phyloP scores from a whole-genome alignment of 495 filamentous ascomycete genomes.

The Pseudotulostoma volvatum region DNA sequence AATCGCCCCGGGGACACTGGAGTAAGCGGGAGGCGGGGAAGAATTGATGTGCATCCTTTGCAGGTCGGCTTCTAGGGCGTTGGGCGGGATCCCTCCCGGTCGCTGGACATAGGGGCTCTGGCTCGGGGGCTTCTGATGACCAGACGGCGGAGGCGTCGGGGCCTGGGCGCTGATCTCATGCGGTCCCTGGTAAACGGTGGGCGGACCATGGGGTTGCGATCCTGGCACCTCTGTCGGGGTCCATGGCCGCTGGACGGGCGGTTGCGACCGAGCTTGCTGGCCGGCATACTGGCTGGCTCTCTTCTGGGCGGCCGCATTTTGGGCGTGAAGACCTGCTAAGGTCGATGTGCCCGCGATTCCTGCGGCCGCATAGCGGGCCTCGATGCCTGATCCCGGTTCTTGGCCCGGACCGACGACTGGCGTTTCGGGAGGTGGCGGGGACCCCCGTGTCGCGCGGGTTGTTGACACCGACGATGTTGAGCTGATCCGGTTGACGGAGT shows the following conservation, averaged over 20 bases:
- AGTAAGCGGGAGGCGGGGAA: slow-evolving; percentile 86
- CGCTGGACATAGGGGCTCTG: slow-evolving; percentile 16
- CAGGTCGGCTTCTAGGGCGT: slow-evolving; percentile 72
- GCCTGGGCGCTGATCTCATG: slow-evolving; percentile 33
- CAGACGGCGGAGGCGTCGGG: slow-evolving; percentile 15
- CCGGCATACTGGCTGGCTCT: slow-evolving; percentile 55
- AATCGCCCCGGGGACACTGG: slow-evolving; percentile 45
- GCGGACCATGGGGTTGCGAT: slow-evolving; percentile 76
- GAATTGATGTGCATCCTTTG: slow-evolving; percentile 68
- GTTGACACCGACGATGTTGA: slow-evolving; percentile 87
- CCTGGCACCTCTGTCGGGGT: slow-evolving; percentile 89
- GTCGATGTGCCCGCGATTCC: slow-evolving; percentile 77
- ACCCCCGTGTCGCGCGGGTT: slow-evolving; percentile 79
- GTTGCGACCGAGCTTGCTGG: slow-evolving; percentile 16
- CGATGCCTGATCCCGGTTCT: slow-evolving; percentile 60
- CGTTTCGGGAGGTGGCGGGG: slow-evolving; percentile 89
- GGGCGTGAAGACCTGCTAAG: slow-evolving; percentile 60
- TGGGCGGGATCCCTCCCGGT: slow-evolving; percentile 21
- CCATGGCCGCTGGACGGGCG: slow-evolving; percentile 59
- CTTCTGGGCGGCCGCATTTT: slow-evolving; percentile 67
- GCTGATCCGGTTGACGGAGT: slow-evolving; percentile 57
- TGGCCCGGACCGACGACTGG: slow-evolving; percentile 62
- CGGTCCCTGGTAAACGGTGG: slow-evolving; percentile 79
- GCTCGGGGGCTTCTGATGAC: slow-evolving; percentile 15
- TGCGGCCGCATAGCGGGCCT: slow-evolving; percentile 74